Conservation (phyloP, 2,329 filamentous ascomycete genomes). For the Alternaria postmessia region DNA sequence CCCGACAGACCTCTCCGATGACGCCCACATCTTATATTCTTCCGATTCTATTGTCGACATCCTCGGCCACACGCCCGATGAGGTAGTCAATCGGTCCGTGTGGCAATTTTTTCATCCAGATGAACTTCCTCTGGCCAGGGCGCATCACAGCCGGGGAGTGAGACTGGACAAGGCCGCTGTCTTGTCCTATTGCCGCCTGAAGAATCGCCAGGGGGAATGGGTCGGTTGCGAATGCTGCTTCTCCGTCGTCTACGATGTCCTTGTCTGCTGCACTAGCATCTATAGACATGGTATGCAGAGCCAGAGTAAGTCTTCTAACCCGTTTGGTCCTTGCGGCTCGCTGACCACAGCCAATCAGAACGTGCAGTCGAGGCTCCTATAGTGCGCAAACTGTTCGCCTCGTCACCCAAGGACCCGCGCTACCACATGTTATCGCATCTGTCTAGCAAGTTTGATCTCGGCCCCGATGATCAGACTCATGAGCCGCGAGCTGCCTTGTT, state of each 20-base stretch:
- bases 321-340: background rate
- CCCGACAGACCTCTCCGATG: constrained; percentile 70
- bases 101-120: constrained; percentile 89
- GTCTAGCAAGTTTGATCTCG: constrained; percentile 76
- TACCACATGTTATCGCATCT: constrained; percentile 91
- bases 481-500: constrained; percentile 86
- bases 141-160: constrained; percentile 76
- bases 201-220: constrained; percentile 73
- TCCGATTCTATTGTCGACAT: constrained; percentile 86
- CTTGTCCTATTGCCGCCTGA: constrained; percentile 78
- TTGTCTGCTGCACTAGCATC: constrained; percentile 84
- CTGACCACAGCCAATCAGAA: constrained; percentile 60
- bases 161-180: constrained; percentile 85
- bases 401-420: constrained; percentile 80
- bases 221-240: constrained; percentile 88
- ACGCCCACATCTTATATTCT: constrained; percentile 82
- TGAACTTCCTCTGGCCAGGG: constrained; percentile 77
- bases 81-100: constrained; percentile 77
- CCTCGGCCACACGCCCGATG: constrained; percentile 78
- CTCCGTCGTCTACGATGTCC: constrained; percentile 85
- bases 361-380: constrained; percentile 79
- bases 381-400: constrained; percentile 80
- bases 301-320: constrained; percentile 68
- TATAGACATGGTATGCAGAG: constrained; percentile 75
- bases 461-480: constrained; percentile 65